Base-by-base conservation (phyloP, 805 yeast species). In the Teunomyces aglyptinius region DNA sequence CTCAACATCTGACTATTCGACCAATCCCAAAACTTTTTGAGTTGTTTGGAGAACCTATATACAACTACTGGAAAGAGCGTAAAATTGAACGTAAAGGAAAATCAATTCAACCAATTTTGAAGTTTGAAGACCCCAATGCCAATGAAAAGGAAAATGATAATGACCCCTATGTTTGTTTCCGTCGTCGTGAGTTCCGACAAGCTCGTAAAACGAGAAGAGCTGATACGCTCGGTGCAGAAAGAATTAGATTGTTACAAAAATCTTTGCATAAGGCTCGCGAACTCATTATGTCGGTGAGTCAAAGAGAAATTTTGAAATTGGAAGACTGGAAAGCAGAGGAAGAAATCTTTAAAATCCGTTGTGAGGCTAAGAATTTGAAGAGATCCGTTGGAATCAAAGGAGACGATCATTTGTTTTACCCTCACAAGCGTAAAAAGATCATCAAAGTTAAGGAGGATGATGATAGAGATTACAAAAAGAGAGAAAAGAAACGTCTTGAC, bases 191-290 rank as follows among this genome's bases (percentile, higher is more conserved):
- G 60, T 85, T 89, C 53, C 82, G 99, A 54, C 97, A 88, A 61
- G 94, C 95, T 26, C 85, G 99, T 65, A 94, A 94, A 65, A 94
- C 99, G 0, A 82, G 99, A 65, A 81, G 98, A 53, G 88, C 97
- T 0, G 99, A 94, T 69, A 80, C 87, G 28, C 87, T 89, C 56
- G 89, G 94, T 55, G 85, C 90, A 11, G 97, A 91, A 64, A 81
- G 91, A 53, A 73, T 94, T 42, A 77, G 94, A 18, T 63, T 79
- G 47, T 71, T 94, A 27, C 88, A 86, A 51, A 77, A 77, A 49
- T 96, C 94, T 49, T 74, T 94, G 69, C 85, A 81, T 51, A 77
- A 83, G 42, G 95, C 96, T 1, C 77, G 84, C 52, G 82, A 79
- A 43, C 70, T 94, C 38, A 75, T 89, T 16, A 70, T 83, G 31